Evolutionary conservation across 257 asterid species (phyloP).

Genomic region (Verbascum thapsus): DNA sequence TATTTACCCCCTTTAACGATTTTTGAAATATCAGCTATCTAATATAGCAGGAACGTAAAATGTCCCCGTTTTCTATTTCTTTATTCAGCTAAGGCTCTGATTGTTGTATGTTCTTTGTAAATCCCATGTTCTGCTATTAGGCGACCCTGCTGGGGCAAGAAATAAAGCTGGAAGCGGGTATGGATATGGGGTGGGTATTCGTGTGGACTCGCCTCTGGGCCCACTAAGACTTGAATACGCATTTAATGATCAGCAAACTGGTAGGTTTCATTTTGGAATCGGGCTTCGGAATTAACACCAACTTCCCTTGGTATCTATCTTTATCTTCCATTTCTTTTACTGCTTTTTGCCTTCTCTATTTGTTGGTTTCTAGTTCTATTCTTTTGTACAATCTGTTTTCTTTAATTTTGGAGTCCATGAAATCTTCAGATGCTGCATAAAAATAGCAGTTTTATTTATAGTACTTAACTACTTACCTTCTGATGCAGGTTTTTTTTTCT

Average conservation of each 20-base stretch:
- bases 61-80: too few species aligned
- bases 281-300: slow-evolving; percentile 69
- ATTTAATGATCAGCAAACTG: slow-evolving; percentile 72
- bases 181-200: slow-evolving; percentile 84
- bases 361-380: not conserved
- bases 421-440: not conserved
- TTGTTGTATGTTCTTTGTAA: not conserved
- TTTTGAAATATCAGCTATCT: not conserved
- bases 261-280: slow-evolving; percentile 92
- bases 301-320: not conserved
- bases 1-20: not conserved
- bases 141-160: slow-evolving; percentile 98
- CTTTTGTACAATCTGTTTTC: not conserved
- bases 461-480: too few species aligned
- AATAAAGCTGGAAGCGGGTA: slow-evolving; percentile 94
- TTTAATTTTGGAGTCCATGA: too few species aligned
- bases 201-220: slow-evolving; percentile 91
- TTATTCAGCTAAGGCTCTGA: not conserved
- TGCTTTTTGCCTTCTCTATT: not conserved
- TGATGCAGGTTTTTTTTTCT: too few species aligned
- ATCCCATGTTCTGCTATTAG: slow-evolving; percentile 34
- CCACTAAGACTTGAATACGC: slow-evolving; percentile 96
- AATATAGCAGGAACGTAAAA: not conserved
- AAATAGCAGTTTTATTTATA: not conserved
- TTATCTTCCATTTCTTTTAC: not conserved